These are phyloP conservation scores for Trypanosoma mega DNA, from an alignment of 208 protist species.

Conservation along the genomic window DNA sequence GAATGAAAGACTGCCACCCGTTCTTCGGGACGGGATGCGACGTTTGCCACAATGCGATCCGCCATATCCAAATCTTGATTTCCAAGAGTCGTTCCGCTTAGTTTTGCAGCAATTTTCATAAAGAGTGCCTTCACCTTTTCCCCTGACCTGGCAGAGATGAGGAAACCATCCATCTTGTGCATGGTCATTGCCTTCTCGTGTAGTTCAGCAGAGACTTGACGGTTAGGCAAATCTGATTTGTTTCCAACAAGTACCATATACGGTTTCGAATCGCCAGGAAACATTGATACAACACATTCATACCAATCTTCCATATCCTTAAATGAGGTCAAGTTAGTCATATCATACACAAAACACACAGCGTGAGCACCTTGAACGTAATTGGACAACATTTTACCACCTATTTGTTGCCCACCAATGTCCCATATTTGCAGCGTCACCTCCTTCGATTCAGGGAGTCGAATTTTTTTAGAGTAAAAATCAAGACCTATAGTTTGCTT, in stretches of 20 bases:
- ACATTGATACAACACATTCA: conserved; percentile 40
- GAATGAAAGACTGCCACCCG: conserved; percentile 5
- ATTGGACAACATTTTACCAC: conserved; percentile 92
- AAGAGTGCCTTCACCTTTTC: conserved; percentile 88
- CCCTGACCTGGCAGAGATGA: conserved; percentile 91
- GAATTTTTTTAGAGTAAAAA: conserved; percentile 93
- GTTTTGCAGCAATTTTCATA: conserved; percentile 78
- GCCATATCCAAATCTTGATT: conserved; percentile 70
- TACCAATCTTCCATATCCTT: conserved; percentile 94
- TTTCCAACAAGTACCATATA: conserved; percentile 88
- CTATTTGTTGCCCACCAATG: conserved; percentile 94
- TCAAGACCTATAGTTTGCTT: conserved; percentile 96
- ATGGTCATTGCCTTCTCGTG: conserved; percentile 68
- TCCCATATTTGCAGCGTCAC: conserved; percentile 95
- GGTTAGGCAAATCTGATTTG: conserved; percentile 91
- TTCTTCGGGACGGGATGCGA: conserved; percentile 34
- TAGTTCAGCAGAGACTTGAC: conserved; percentile 62
- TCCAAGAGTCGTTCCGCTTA: conserved; percentile 73
- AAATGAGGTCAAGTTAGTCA: conserved; percentile 90
- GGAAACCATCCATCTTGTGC: conserved; percentile 39
- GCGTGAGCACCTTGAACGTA: conserved; percentile 93
- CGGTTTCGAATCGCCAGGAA: conserved; percentile 33
- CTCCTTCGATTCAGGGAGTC: conserved; percentile 55
- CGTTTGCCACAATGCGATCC: conserved; percentile 48
- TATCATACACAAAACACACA: conserved; percentile 93